Evolutionary conservation across 163 green algal genomes (phyloP).

Genomic region (Smithsoniella earleae): DNA sequence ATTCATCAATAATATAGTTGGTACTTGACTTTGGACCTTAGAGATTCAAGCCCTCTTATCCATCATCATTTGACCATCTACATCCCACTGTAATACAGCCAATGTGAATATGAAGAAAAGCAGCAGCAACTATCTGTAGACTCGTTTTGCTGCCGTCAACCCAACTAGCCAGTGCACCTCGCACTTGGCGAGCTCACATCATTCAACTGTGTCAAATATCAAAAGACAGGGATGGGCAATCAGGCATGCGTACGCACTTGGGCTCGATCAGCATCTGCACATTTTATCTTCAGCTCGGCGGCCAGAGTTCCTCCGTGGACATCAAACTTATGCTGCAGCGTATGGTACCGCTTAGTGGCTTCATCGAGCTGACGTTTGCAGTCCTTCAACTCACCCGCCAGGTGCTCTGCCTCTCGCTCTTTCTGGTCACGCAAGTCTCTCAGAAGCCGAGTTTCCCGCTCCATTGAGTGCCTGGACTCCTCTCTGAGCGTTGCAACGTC

Average conservation of each 20-base stretch:
- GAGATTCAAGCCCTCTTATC: too few relatives aligned
- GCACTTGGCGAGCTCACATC: background rate
- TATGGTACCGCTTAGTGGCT: background rate
- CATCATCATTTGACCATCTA: too few relatives aligned
- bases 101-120: too few relatives aligned
- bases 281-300: conserved; percentile 23
- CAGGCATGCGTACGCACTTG: background rate
- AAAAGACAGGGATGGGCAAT: background rate
- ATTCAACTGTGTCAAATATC: background rate
- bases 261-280: background rate
- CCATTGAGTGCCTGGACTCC: background rate
- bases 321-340: conserved; percentile 14
- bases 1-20: too few relatives aligned
- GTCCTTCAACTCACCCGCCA: background rate
- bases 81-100: too few relatives aligned
- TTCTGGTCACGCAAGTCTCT: conserved; percentile 8
- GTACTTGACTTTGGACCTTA: too few relatives aligned
- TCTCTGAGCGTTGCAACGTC: conserved; percentile 6
- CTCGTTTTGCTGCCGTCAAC: too few relatives aligned
- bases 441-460: conserved; percentile 26
- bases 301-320: background rate
- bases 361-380: conserved; percentile 4
- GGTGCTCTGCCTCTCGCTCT: background rate
- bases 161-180: too few relatives aligned
- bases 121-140: too few relatives aligned